Conservation (phyloP, 768 basidiomycete species). For the Atractiella rhizophila region DNA sequence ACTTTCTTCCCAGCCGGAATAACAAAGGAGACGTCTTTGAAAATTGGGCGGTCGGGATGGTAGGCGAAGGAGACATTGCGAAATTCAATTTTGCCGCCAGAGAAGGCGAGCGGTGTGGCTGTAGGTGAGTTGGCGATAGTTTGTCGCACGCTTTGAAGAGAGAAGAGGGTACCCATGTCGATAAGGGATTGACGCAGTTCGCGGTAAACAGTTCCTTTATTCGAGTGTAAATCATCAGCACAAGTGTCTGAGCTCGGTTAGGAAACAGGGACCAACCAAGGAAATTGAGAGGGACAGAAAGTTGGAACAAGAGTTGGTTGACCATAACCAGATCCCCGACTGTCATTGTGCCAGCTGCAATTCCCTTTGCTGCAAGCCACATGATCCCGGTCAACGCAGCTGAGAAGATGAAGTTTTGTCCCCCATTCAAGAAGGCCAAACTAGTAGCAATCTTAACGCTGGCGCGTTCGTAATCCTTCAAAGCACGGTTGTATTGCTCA, state of each 20-base stretch:
- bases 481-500: constrained; percentile 67
- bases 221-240: background rate
- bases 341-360: constrained; percentile 86
- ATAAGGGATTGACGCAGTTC: constrained; percentile 85
- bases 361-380: constrained; percentile 86
- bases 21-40: constrained; percentile 59
- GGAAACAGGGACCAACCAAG: constrained; percentile 26
- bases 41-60: constrained; percentile 74
- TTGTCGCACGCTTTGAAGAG: constrained; percentile 40
- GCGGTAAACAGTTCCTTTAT: constrained; percentile 57
- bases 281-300: constrained; percentile 89
- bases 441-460: constrained; percentile 88
- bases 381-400: constrained; percentile 77
- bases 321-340: constrained; percentile 97
- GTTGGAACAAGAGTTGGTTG: constrained; percentile 91
- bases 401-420: constrained; percentile 90
- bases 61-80: constrained; percentile 80
- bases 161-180: constrained; percentile 91
- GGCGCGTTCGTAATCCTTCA: constrained; percentile 64
- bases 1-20: constrained; percentile 91
- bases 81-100: constrained; percentile 70
- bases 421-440: constrained; percentile 75
- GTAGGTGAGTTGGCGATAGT: constrained; percentile 40
- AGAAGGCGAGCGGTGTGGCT: constrained; percentile 41
- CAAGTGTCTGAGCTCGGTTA: no score